Evolutionary conservation across 1,139 yeast species (phyloP).

Genomic region (Scheffersomyces lignicola): DNA sequence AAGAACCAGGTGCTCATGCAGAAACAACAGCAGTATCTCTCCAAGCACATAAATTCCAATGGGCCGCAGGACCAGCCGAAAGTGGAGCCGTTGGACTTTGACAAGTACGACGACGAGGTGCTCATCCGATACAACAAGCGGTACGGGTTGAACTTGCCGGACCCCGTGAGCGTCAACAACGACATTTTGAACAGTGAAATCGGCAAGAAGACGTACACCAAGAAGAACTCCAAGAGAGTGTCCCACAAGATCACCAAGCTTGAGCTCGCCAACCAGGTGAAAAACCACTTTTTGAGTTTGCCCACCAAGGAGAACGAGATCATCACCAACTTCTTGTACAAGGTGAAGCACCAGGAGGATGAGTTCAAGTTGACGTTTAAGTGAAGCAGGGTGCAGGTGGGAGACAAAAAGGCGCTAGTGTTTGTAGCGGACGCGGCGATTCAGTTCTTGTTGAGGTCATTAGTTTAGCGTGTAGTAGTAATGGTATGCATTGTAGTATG

Average conservation of each 20-base stretch:
- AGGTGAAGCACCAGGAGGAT: constrained; percentile 64
- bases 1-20: constrained; percentile 56
- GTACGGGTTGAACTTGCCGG: constrained; percentile 50
- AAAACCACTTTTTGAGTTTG: constrained; percentile 61
- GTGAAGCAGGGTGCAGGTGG: no score
- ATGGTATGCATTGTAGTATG: no score
- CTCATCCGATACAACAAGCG: constrained; percentile 58
- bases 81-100: constrained; percentile 61
- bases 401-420: no score
- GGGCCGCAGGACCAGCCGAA: constrained; percentile 57
- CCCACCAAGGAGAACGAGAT: constrained; percentile 76
- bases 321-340: constrained; percentile 75
- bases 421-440: no score
- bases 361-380: constrained; percentile 41
- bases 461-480: no score
- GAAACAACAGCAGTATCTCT: constrained; percentile 59
- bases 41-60: constrained; percentile 62
- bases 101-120: constrained; percentile 49
- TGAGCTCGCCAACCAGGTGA: constrained; percentile 56
- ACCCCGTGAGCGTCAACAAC: constrained; percentile 57
- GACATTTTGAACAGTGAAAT: constrained; percentile 59
- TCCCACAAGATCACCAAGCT: constrained; percentile 45
- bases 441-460: no score
- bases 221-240: constrained; percentile 17
- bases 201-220: constrained; percentile 61